A percentile compares a stretch with the other conserved stretches of the same genome.
These are phyloP conservation scores for Leucocoprinus birnbaumii DNA, from an alignment of 768 basidiomycete genomes.

Conservation along the genomic window DNA sequence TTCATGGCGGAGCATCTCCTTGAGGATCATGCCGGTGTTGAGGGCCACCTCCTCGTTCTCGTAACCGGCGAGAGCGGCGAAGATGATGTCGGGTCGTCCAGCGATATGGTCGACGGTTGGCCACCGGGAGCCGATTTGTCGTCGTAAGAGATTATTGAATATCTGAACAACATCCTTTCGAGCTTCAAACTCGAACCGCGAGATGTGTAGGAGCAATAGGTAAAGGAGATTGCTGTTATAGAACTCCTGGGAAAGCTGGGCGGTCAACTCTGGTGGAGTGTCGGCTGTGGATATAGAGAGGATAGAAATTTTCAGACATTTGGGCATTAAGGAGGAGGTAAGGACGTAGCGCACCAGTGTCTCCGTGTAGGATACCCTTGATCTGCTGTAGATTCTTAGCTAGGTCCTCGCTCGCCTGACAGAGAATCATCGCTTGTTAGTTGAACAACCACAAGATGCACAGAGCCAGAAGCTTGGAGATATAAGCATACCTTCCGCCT, in stretches of 20 bases:
- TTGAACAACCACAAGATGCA: background rate
- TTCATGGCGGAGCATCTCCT: conserved; percentile 96
- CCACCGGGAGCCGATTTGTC: conserved; percentile 91
- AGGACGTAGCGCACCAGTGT: conserved; percentile 62
- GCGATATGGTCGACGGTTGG: conserved; percentile 97
- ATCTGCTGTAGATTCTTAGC: conserved; percentile 88
- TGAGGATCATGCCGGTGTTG: conserved; percentile 97
- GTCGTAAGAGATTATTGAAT: conserved; percentile 83
- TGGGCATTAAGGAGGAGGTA: background rate
- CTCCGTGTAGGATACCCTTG: conserved; percentile 84
- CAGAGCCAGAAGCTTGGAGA: no score
- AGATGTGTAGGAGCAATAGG: conserved; percentile 76
- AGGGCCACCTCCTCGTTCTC: conserved; percentile 94
- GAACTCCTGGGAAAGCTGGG: conserved; percentile 94
- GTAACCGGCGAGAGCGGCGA: conserved; percentile 88
- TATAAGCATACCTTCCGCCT: conserved; percentile 66
- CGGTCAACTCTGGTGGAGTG: conserved; percentile 84
- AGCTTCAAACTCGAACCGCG: conserved; percentile 92
- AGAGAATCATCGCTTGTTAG: conserved; percentile 1
- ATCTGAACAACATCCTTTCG: conserved; percentile 84
- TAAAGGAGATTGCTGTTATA: conserved; percentile 88
- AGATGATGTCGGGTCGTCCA: conserved; percentile 69
- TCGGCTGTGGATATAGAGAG: conserved; percentile 38
- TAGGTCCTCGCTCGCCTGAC: conserved; percentile 84
- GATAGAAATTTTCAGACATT: conserved; percentile 1